Evolutionary conservation across 805 yeast genomes (phyloP), one percentile per base, ranked within the genome.

Genomic region (Candida nemodendra): DNA sequence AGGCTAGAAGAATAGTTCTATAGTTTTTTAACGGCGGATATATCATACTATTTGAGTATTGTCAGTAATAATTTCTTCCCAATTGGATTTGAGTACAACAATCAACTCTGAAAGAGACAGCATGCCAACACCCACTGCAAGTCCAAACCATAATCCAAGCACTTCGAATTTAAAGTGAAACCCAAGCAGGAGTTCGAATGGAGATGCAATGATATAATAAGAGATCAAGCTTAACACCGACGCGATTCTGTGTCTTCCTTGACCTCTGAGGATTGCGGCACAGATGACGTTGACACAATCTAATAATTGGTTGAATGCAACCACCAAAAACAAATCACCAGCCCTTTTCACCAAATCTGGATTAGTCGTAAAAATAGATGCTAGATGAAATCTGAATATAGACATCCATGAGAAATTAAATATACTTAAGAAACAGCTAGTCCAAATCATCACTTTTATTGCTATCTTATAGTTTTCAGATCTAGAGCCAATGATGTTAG

Each of bases 201-300:
- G 81, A 28, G 73, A 59, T 2, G 78, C 79, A 34, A 76, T 54
- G 5, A 65, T 42, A 47, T 76, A 76, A 47, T 74, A 76, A 34
- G 71, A 61, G 14, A 71, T 44, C 17, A 75, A 41, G 51, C 72
- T 72, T 38, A 73, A 54, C 30, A 64, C 50, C 1, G 79, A 76
- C 1, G 79, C 81, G 27, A 75, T 68, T 41, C 64, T 64, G 48
- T 75, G 81, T 45, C 79, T 52, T 4, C 79, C 79, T 49, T 75
- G 79, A 16, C 79, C 79, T 44, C 79, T 55, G 44, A 75, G 62
- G 4, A 74, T 54, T 0, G 79, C 78, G 1, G 70, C 71, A 29
- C 73, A 60, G 5, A 70, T 51, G 38, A 76, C 68, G 18, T 74
- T 59, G 33, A 72, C 49, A 36, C 71, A 68, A 44, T 75, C 79